Conservation (phyloP, 2,329 filamentous ascomycete genomes). For the Hypocreales sp. region DNA sequence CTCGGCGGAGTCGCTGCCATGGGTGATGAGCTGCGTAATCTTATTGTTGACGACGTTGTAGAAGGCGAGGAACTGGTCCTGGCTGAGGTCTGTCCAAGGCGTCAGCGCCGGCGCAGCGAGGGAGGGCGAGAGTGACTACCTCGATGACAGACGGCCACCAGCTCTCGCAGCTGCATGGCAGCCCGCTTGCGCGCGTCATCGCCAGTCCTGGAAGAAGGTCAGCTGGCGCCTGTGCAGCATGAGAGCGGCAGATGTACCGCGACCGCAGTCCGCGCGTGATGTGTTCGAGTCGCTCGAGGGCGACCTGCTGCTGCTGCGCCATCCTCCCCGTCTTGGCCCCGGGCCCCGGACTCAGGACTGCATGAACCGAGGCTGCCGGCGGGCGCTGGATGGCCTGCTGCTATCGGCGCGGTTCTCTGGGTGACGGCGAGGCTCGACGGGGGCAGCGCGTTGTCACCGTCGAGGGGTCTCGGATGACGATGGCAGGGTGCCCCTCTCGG, state of each 20-base stretch:
- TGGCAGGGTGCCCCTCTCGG: not conserved
- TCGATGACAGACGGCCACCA: conserved; percentile 39
- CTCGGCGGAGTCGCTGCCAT: conserved; percentile 75
- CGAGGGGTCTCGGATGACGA: no score
- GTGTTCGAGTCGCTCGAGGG: conserved; percentile 38
- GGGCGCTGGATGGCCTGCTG: conserved; percentile 2
- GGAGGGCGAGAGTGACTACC: conserved; percentile 29
- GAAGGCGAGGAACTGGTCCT: conserved; percentile 57
- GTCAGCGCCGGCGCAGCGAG: conserved; percentile 7
- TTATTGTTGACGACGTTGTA: conserved; percentile 41
- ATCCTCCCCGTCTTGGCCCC: conserved; percentile 15
- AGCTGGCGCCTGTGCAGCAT: conserved; percentile 5
- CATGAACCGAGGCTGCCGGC: conserved; percentile 12
- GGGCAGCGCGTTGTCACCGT: no score
- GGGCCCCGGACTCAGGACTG: conserved; percentile 8
- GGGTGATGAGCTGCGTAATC: conserved; percentile 55
- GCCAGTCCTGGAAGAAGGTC: conserved; percentile 11
- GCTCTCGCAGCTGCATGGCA: conserved; percentile 36
- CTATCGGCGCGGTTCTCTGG: no score
- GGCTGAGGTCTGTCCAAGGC: conserved; percentile 46
- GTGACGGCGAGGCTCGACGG: no score
- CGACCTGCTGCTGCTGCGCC: conserved; percentile 33
- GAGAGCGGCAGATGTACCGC: conserved; percentile 20
- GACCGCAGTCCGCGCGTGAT: conserved; percentile 40
- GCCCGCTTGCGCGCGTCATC: conserved; percentile 38